Evolutionary conservation across 495 filamentous ascomycete genomes (phyloP).

Genomic region (Aspergillus affinis): DNA sequence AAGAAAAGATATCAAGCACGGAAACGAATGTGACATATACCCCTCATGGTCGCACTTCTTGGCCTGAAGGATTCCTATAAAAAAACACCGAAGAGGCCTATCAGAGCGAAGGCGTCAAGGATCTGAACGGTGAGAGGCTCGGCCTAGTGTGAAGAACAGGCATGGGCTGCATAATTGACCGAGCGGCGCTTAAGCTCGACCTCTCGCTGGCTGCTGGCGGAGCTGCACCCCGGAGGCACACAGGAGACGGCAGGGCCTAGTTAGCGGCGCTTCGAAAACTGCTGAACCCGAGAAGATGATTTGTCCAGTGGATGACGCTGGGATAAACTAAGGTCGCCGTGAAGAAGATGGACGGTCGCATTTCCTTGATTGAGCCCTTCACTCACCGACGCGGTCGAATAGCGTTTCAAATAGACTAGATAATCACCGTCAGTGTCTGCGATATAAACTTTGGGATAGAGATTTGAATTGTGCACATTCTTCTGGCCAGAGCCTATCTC

Average conservation of each 20-base stretch:
- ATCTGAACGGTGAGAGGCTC: conserved; percentile 27
- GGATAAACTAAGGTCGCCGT: background rate
- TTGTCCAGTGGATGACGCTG: conserved; percentile 6
- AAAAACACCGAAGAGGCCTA: background rate
- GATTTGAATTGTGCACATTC: no score
- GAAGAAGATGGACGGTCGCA: background rate
- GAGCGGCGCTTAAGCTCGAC: conserved; percentile 26
- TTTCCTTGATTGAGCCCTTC: no score
- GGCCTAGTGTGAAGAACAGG: conserved; percentile 20
- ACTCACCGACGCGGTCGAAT: no score
- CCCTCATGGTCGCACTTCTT: conserved; percentile 2
- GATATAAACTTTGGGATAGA: no score
- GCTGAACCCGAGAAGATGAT: conserved; percentile 1
- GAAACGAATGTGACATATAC: conserved; percentile 9
- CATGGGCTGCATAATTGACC: conserved; percentile 17
- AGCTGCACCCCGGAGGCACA: conserved; percentile 11
- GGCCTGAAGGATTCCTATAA: conserved; percentile 3
- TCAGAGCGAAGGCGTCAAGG: conserved; percentile 20
- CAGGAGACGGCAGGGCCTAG: background rate
- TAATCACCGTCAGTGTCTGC: no score
- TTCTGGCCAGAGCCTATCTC: no score
- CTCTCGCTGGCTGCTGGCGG: conserved; percentile 10
- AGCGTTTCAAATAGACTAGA: no score
- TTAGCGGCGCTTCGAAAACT: conserved; percentile 10
- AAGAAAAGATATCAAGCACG: conserved; percentile 1